A percentile compares a stretch with the other conserved stretches of the same genome.
These are phyloP conservation scores for Coniochaeta sp. DNA, from an alignment of 2,329 filamentous ascomycete genomes.

Conservation along the genomic window DNA sequence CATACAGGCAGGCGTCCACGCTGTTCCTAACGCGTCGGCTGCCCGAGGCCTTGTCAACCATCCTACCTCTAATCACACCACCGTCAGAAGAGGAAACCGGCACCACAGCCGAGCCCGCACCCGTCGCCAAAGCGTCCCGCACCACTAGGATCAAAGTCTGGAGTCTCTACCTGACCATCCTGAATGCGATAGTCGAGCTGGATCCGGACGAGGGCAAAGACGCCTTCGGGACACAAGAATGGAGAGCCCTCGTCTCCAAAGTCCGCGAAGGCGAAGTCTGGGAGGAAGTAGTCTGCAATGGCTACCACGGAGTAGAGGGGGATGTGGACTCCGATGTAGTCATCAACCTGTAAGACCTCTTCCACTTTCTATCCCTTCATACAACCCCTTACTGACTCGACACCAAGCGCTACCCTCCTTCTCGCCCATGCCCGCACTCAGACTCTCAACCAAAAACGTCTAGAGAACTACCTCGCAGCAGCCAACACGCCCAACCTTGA, in stretches of 20 bases:
- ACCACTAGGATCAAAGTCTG: slow-evolving; percentile 90
- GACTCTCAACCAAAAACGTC: slow-evolving; percentile 71
- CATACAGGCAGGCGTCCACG: slow-evolving; percentile 88
- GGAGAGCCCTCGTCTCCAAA: slow-evolving; percentile 73
- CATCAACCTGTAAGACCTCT: slow-evolving; percentile 61
- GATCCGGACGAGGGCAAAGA: slow-evolving; percentile 85
- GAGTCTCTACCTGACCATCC: slow-evolving; percentile 90
- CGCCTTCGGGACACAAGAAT: slow-evolving; percentile 77
- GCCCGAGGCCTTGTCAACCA: slow-evolving; percentile 78
- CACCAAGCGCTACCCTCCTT: slow-evolving; percentile 72
- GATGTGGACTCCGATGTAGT: slow-evolving; percentile 94
- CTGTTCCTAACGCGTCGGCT: slow-evolving; percentile 91
- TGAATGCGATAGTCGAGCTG: slow-evolving; percentile 86
- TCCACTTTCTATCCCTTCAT: neutral
- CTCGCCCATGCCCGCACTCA: slow-evolving; percentile 86
- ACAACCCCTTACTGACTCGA: slow-evolving; percentile 11
- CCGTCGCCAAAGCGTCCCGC: slow-evolving; percentile 71
- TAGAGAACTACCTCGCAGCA: slow-evolving; percentile 83
- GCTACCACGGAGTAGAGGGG: slow-evolving; percentile 81
- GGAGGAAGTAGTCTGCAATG: slow-evolving; percentile 83
- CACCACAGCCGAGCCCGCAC: slow-evolving; percentile 46
- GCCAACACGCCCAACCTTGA: slow-evolving; percentile 67
- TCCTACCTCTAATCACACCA: slow-evolving; percentile 73
- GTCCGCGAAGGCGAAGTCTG: slow-evolving; percentile 88
- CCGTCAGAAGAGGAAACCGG: slow-evolving; percentile 35